A percentile compares a stretch with the other conserved stretches of the same genome.
These are phyloP conservation scores for Lasiodiplodia sp. DNA, from an alignment of 2,329 filamentous ascomycete species.

Conservation along the genomic window DNA sequence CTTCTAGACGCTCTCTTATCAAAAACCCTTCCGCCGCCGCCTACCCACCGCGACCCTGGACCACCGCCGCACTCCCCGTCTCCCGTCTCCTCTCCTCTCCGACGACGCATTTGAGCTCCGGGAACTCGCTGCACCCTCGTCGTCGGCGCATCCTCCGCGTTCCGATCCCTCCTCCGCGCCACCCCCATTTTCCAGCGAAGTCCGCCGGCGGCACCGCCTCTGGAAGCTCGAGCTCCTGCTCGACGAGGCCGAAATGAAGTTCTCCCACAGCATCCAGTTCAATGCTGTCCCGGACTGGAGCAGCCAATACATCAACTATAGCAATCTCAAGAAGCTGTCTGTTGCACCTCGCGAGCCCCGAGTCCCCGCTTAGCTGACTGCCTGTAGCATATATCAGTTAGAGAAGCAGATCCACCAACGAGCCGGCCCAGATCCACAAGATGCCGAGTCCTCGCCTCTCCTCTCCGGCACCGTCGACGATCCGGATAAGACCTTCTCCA, in stretches of 20 bases:
- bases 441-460: slow-evolving; percentile 85
- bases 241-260: slow-evolving; percentile 92
- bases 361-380: neutral
- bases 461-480: slow-evolving; percentile 70
- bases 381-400: slow-evolving; percentile 83
- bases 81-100: slow-evolving; percentile 17
- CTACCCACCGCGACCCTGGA: slow-evolving; percentile 30
- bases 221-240: slow-evolving; percentile 76
- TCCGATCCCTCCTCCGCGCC: neutral
- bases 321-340: slow-evolving; percentile 97
- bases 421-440: slow-evolving; percentile 60
- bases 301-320: slow-evolving; percentile 96
- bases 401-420: slow-evolving; percentile 80
- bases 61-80: neutral
- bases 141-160: neutral
- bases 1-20: slow-evolving; percentile 11
- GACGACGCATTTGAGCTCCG: slow-evolving; percentile 27
- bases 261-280: slow-evolving; percentile 99
- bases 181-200: neutral
- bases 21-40: neutral
- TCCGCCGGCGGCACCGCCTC: slow-evolving; percentile 41
- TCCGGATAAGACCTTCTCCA: slow-evolving; percentile 81
- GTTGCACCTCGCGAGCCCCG: slow-evolving; percentile 44
- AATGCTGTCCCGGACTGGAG: slow-evolving; percentile 99
- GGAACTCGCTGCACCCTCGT: slow-evolving; percentile 16